These are phyloP conservation scores for Moricandia arvensis DNA, from an alignment of 345 rosid genomes.

Conservation along the genomic window DNA sequence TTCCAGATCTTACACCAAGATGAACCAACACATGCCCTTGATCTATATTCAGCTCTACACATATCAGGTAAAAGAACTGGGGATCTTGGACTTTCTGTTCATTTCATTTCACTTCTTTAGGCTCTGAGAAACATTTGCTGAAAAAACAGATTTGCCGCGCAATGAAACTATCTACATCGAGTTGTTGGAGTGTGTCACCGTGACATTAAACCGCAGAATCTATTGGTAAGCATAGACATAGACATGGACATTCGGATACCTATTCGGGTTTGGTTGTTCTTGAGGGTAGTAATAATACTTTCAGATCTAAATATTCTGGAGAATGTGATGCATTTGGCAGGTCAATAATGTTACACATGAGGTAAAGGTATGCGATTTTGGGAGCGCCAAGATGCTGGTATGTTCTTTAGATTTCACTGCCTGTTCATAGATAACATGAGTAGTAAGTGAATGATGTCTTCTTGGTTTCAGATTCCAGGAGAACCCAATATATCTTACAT, in stretches of 20 bases:
- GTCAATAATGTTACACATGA: constrained; percentile 91
- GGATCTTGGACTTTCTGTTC: neutral
- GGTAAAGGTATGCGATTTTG: constrained; percentile 90
- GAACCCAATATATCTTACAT: constrained; percentile 91
- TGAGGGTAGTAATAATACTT: neutral
- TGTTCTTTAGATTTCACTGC: neutral
- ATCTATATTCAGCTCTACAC: constrained; percentile 92
- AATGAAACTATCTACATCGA: constrained; percentile 83
- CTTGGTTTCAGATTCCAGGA: constrained; percentile 64
- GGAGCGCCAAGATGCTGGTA: constrained; percentile 95
- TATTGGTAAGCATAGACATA: constrained; percentile 51
- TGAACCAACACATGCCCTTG: constrained; percentile 82
- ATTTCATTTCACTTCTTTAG: neutral
- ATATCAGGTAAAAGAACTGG: constrained; percentile 59
- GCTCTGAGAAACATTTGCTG: neutral
- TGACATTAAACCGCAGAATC: constrained; percentile 96
- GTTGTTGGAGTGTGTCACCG: constrained; percentile 93
- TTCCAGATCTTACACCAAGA: constrained; percentile 78
- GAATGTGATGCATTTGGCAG: constrained; percentile 35
- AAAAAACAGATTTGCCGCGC: constrained; percentile 85
- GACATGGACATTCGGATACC: neutral
- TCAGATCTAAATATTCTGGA: neutral
- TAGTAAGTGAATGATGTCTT: constrained; percentile 15
- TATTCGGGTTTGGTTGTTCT: neutral
- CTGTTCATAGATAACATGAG: constrained; percentile 4